phyloP scores from a whole-genome alignment of 1,139 yeast genomes.

The Eremothecium gossypii region DNA sequence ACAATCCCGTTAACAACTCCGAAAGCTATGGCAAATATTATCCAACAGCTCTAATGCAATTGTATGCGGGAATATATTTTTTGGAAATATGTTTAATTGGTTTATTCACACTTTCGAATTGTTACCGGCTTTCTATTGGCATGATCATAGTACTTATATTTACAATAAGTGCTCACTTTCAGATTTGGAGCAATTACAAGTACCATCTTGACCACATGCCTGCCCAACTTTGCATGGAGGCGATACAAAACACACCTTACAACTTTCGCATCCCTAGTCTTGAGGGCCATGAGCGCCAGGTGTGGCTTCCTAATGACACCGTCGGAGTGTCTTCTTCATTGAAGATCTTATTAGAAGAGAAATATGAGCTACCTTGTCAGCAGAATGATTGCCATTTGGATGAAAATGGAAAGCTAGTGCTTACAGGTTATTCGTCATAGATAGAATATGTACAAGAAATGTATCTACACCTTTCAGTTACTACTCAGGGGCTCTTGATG shows the following conservation, averaged over 20 bases:
- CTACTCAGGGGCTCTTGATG: constrained; percentile 7
- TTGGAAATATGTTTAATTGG: constrained; percentile 73
- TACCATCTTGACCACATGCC: constrained; percentile 9
- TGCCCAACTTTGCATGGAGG: constrained; percentile 5
- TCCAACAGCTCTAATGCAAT: constrained; percentile 64
- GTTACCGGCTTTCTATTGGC: constrained; percentile 30
- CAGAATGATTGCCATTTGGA: constrained; percentile 21
- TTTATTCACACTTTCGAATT: constrained; percentile 51
- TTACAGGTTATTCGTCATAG: constrained; percentile 4
- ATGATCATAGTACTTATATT: constrained; percentile 38
- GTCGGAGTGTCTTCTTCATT: constrained; percentile 27
- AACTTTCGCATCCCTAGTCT: constrained; percentile 9
- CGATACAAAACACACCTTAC: constrained; percentile 1
- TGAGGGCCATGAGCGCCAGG: constrained; percentile 8
- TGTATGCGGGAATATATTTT: constrained; percentile 72
- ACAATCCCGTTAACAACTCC: constrained; percentile 39
- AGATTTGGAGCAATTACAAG: constrained; percentile 28
- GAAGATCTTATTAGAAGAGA: constrained; percentile 17
- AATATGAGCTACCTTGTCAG: constrained; percentile 24
- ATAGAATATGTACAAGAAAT: neutral
- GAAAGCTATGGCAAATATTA: constrained; percentile 67
- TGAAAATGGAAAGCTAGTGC: constrained; percentile 20
- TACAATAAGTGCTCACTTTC: constrained; percentile 35
- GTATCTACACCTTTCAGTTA: neutral
- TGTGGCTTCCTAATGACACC: constrained; percentile 36